Base-by-base conservation (phyloP, 1,284 basidiomycete species). In the Trametes polyzona region DNA sequence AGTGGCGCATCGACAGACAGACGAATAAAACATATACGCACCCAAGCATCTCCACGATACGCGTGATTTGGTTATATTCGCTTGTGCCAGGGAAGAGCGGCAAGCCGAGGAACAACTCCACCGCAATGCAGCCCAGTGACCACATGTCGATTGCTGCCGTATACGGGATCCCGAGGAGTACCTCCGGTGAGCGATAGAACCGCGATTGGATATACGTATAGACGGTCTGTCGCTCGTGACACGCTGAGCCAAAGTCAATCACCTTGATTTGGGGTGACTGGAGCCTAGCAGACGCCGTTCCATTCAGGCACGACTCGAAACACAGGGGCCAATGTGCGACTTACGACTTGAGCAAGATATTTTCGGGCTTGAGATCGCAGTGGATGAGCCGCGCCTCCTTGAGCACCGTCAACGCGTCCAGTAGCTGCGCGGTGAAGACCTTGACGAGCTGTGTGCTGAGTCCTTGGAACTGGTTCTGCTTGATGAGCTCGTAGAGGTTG, bases 201-300 rank as follows among this genome's bases (percentile, higher is more conserved):
- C 96, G 86, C 9, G 96, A 98, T 72, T 99, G 96, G 71, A 99
- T 99, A 76, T 99, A 99, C 2, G 97, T 99, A 73, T 99, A 99
- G 42, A 99, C 96, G 5, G 96, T 99, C 75, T 98, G 95, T 67
- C 94, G 89, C 75, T 98, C 97, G 73, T 98, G 95, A 72, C 97
- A 99, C 17, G 96, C 95, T 17, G 96, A 98, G 47, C 96, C 97
- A 76, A 98, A 99, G 77, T 99, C 96, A 71, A 99, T 98, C 56
- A 99, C 92, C 76, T 99, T 99, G 81, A 99, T 98, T 73, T 95
- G 91, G 1, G 97, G 97, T 27, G 96, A 96, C 80, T 98, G 95
- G 33, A 99, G 81, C 27, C 93, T 96, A 70, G 17, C 35, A n/a
- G 10, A 42, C 41, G 23, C 35, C 54, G 27, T 30, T 55, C 44